Conservation (phyloP, 2,329 filamentous ascomycete genomes). For the Apiospora pterosperma region DNA sequence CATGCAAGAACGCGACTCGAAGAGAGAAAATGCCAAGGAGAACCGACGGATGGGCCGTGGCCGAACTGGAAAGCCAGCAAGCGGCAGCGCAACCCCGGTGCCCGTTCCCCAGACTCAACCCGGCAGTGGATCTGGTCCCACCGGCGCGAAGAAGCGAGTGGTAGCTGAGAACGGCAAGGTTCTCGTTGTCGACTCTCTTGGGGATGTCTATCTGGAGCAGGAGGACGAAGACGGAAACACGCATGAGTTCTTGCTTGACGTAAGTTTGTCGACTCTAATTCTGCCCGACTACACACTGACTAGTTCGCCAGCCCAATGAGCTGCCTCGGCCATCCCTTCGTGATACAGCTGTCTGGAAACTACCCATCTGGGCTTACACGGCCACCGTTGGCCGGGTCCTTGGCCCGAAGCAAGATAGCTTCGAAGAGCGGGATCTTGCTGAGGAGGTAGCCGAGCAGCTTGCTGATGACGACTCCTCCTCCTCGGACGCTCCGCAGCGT, state of each 20-base stretch:
- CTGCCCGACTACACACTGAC: neutral
- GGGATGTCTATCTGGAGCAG: slow-evolving; percentile 94
- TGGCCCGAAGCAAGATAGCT: slow-evolving; percentile 26
- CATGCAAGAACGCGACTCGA: slow-evolving; percentile 80
- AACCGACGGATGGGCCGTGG: slow-evolving; percentile 37
- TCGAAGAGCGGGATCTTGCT: slow-evolving; percentile 30
- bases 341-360: slow-evolving; percentile 78
- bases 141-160: slow-evolving; percentile 80
- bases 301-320: slow-evolving; percentile 62
- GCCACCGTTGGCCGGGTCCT: slow-evolving; percentile 51
- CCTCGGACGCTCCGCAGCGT: slow-evolving; percentile 43
- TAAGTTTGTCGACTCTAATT: slow-evolving; percentile 45
- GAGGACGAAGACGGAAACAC: slow-evolving; percentile 81
- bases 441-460: slow-evolving; percentile 34
- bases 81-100: slow-evolving; percentile 51
- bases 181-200: slow-evolving; percentile 84
- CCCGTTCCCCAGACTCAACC: slow-evolving; percentile 36
- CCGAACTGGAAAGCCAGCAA: slow-evolving; percentile 32
- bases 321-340: slow-evolving; percentile 71
- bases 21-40: slow-evolving; percentile 64
- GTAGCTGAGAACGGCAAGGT: slow-evolving; percentile 94
- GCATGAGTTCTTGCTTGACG: slow-evolving; percentile 82
- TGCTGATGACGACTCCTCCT: slow-evolving; percentile 43
- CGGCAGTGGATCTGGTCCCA: slow-evolving; percentile 48
- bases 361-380: slow-evolving; percentile 72